These are phyloP conservation scores for Annulohypoxylon truncatum DNA, from an alignment of 2,329 filamentous ascomycete species.

Conservation along the genomic window DNA sequence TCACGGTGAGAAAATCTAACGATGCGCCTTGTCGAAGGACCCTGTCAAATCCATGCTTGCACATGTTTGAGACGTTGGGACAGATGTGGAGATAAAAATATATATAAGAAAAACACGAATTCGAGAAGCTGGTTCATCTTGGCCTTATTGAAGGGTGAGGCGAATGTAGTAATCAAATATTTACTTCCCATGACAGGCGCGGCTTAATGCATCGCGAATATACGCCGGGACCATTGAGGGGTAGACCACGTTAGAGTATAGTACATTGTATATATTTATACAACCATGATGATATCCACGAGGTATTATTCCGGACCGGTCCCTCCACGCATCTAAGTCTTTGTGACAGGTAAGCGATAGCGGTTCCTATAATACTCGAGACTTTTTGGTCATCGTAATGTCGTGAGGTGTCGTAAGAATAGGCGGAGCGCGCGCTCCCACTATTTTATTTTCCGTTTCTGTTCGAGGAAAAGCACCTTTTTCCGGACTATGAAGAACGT, in stretches of 20 bases:
- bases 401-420: slow-evolving; percentile 30
- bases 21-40: background rate
- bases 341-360: background rate
- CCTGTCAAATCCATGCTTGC: background rate
- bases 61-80: slow-evolving; percentile 3
- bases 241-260: slow-evolving; percentile 17
- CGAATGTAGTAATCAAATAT: slow-evolving; percentile 26
- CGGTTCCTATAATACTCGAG: background rate
- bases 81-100: slow-evolving; percentile 2
- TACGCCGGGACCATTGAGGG: background rate
- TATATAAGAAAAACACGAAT: slow-evolving; percentile 1
- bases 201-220: slow-evolving; percentile 14
- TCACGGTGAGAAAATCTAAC: background rate
- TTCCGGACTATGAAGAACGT: slow-evolving; percentile 75
- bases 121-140: background rate
- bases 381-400: slow-evolving; percentile 4
- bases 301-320: background rate
- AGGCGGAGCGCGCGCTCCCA: slow-evolving; percentile 11
- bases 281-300: slow-evolving; percentile 5
- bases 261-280: slow-evolving; percentile 36
- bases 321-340: background rate
- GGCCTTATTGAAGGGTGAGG: background rate
- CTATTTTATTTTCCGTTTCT: slow-evolving; percentile 80
- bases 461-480: slow-evolving; percentile 95
- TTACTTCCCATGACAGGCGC: slow-evolving; percentile 16